Percentiles rank a stretch among this genome's conserved stretches.
phyloP scores from a whole-genome alignment of 441 rosid species.

The Euphorbia celastroides region DNA sequence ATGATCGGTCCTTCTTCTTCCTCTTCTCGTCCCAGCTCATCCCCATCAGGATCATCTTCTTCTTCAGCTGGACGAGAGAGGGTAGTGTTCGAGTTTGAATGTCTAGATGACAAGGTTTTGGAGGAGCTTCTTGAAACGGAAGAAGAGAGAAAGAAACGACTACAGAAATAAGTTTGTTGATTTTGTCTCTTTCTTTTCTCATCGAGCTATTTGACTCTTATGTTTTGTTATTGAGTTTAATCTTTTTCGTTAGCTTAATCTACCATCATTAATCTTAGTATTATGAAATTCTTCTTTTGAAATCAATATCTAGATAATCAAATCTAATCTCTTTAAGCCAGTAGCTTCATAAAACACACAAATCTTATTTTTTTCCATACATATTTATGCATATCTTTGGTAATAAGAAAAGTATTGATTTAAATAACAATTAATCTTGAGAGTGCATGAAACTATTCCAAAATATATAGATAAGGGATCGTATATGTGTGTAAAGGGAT shows the following conservation, averaged over 20 bases:
- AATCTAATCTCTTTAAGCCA: no score
- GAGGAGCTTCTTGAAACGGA: conserved; percentile 56
- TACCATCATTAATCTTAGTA: not conserved
- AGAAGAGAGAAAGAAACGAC: conserved; percentile 36
- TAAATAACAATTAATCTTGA: no score
- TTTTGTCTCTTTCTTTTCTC: not conserved
- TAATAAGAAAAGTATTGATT: no score
- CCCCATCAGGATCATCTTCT: conserved; percentile 10
- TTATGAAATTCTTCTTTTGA: no score
- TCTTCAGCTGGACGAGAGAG: conserved; percentile 23
- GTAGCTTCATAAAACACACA: no score
- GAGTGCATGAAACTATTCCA: no score
- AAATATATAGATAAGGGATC: no score
- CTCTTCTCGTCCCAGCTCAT: not conserved
- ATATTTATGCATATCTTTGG: no score
- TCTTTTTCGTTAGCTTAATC: not conserved
- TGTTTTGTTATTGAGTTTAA: not conserved
- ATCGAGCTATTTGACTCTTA: no score
- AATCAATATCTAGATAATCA: no score
- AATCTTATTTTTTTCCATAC: no score
- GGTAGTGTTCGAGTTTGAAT: conserved; percentile 58
- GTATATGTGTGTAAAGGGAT: no score
- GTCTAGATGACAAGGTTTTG: conserved; percentile 47
- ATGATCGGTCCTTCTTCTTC: conserved; percentile 23
- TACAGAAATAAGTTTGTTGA: conserved; percentile 1